Evolutionary conservation across 306 rosid species (phyloP), one percentile per base, ranked within the genome.

Genomic region (Quercus gilva): DNA sequence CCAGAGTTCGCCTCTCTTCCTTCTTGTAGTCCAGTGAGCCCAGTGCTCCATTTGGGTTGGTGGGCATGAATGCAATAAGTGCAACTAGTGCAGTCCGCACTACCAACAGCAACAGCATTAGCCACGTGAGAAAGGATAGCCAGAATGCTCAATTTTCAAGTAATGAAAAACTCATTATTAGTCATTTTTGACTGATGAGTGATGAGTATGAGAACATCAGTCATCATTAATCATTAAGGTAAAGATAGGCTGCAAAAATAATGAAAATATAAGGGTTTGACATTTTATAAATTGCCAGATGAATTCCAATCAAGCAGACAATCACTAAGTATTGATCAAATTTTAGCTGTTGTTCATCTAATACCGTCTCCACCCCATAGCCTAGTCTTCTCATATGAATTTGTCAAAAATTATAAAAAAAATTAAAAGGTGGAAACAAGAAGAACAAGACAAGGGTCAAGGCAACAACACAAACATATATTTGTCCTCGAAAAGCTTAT

Each of bases 41-140:
- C 83, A 96, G 76, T 2, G 99, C 99, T 23, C 98, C 98, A 84
- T 90, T 91, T 81, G 99, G 98, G 74, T 78, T 89, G 83, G 99
- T 89, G 64, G 99, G 99, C 99, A 96, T 93, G 86, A 93, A 96
- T 21, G 99, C 99, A 85, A 96, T 91, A 55, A 96, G 84, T 5
- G 99, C 99, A 82, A 93, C 97, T 67, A 96, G 81, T 79, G 99
- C 99, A 73, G 99, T 96, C 75, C 99, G 92, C 53, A 96, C 99
- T 96, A 87, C 81, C 82, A 84, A 74, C 80, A 81, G 11, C 65
- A 69, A 77, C 58, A 21, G 74, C 29, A 74, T 71, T 69, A 88
- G 68, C 51, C 71, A 80, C 35, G 61, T 31, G 5, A 75, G 13
- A 31, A 57, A 49, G 35, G 41, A 12, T 25, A 23, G 75, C 33